These are phyloP conservation scores for Blakeslea trispora DNA, from an alignment of 371 early-diverging fungal species.

Conservation along the genomic window DNA sequence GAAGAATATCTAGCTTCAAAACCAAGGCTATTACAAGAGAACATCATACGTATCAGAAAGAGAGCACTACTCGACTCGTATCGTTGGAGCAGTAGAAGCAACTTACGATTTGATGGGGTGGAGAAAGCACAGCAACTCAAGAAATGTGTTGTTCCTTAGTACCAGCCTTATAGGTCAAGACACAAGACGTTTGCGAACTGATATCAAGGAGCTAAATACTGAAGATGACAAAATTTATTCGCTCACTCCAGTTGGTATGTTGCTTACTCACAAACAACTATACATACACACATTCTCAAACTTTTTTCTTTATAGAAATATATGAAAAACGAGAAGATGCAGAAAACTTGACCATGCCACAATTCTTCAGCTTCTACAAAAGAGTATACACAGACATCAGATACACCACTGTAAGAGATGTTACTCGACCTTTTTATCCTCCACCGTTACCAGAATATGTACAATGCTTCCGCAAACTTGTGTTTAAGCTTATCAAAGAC, in stretches of 20 bases:
- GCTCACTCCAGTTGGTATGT: background rate
- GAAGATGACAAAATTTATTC: constrained; percentile 2
- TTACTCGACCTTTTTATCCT: background rate
- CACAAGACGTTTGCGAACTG: background rate
- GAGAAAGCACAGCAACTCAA: background rate
- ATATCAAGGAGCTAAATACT: background rate
- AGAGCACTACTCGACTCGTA: constrained; percentile 1
- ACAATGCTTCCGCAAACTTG: background rate
- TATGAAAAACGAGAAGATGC: constrained; percentile 6
- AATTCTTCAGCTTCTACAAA: constrained; percentile 4
- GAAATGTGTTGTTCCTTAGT: background rate
- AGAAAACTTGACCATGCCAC: background rate
- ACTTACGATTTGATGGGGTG: constrained; percentile 5
- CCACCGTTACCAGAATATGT: constrained; percentile 2
- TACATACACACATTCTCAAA: background rate
- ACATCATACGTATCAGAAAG: background rate
- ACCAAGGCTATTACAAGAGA: constrained; percentile 1
- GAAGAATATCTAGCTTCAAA: background rate
- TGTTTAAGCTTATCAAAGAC: background rate
- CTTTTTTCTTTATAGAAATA: background rate
- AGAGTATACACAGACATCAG: background rate
- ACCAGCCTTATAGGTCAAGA: background rate
- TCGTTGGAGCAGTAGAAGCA: constrained; percentile 10
- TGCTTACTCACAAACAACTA: background rate
- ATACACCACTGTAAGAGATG: background rate